Evolutionary conservation across 2,329 filamentous ascomycete species (phyloP).

Genomic region (Amauroascus niger): DNA sequence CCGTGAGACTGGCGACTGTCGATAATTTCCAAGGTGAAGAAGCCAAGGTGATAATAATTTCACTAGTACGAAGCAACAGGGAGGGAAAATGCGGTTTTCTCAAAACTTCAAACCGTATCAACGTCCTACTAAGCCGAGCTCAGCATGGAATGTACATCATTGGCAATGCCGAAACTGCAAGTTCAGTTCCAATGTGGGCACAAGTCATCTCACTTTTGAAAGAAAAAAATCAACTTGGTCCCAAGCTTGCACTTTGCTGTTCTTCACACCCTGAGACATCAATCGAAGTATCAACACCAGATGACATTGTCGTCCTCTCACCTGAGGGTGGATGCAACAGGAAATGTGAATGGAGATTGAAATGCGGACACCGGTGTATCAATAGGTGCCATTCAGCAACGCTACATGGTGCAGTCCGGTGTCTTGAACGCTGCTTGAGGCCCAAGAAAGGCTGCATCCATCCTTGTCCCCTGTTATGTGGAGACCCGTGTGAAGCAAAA

Average conservation of each 20-base stretch:
- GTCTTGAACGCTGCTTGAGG: constrained; percentile 34
- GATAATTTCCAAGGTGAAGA: constrained; percentile 29
- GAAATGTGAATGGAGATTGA: constrained; percentile 39
- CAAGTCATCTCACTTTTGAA: constrained; percentile 11
- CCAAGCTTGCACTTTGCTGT: constrained; percentile 32
- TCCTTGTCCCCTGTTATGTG: constrained; percentile 34
- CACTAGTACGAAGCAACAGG: constrained; percentile 26
- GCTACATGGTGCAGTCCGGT: constrained; percentile 36
- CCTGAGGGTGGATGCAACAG: constrained; percentile 55
- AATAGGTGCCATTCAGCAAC: constrained; percentile 39
- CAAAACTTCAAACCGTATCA: constrained; percentile 27
- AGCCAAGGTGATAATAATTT: constrained; percentile 27
- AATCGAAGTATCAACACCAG: constrained; percentile 44
- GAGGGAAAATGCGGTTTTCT: constrained; percentile 25
- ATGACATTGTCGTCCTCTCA: constrained; percentile 47
- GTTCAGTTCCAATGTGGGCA: constrained; percentile 12
- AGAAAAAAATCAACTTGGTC: constrained; percentile 1
- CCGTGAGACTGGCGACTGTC: constrained; percentile 6
- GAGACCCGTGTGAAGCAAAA: constrained; percentile 31
- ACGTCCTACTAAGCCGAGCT: constrained; percentile 27
- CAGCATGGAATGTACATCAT: constrained; percentile 29
- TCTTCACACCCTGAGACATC: constrained; percentile 48
- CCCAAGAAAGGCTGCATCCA: constrained; percentile 33
- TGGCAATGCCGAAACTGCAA: constrained; percentile 17
- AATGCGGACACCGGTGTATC: constrained; percentile 40